These are phyloP conservation scores for Camellia lanceoleosa DNA, from an alignment of 148 eudicot genomes.

Conservation along the genomic window DNA sequence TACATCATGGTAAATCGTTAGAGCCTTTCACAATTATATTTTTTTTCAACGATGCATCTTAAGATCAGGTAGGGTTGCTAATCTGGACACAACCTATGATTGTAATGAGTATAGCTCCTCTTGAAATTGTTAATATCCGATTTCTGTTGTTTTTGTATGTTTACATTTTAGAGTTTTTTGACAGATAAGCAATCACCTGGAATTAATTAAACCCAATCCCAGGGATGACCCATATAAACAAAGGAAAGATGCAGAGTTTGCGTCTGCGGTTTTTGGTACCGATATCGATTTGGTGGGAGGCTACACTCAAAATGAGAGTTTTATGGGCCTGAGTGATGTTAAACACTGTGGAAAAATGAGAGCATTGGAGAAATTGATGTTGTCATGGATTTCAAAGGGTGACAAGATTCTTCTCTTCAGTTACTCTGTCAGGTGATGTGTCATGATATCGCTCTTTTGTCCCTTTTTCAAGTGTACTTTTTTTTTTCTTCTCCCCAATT, in stretches of 20 bases:
- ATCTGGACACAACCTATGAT: background rate
- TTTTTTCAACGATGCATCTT: background rate
- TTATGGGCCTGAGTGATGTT: constrained; percentile 90
- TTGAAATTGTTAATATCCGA: background rate
- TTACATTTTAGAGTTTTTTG: constrained; percentile 12
- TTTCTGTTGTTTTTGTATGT: constrained; percentile 9
- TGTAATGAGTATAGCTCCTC: background rate
- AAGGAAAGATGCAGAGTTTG: constrained; percentile 80
- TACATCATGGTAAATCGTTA: background rate
- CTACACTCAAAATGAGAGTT: constrained; percentile 55
- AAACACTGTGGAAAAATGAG: constrained; percentile 97
- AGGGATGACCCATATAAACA: constrained; percentile 82
- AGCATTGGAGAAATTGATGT: constrained; percentile 75
- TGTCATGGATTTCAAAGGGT: constrained; percentile 71
- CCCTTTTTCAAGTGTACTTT: background rate
- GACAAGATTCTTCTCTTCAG: constrained; percentile 96
- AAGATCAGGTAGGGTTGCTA: background rate
- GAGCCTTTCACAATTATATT: background rate
- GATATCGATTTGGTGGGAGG: constrained; percentile 88
- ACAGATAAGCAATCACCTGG: constrained; percentile 96
- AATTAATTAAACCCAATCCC: constrained; percentile 93
- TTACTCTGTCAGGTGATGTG: constrained; percentile 79
- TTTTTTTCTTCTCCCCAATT: background rate
- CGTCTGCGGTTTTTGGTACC: constrained; percentile 70
- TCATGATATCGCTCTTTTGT: constrained; percentile 15